Percentiles rank a stretch among this genome's conserved stretches.
Evolutionary conservation across 495 filamentous ascomycete genomes (phyloP).

Genomic region (Tetracladium marchalianum): DNA sequence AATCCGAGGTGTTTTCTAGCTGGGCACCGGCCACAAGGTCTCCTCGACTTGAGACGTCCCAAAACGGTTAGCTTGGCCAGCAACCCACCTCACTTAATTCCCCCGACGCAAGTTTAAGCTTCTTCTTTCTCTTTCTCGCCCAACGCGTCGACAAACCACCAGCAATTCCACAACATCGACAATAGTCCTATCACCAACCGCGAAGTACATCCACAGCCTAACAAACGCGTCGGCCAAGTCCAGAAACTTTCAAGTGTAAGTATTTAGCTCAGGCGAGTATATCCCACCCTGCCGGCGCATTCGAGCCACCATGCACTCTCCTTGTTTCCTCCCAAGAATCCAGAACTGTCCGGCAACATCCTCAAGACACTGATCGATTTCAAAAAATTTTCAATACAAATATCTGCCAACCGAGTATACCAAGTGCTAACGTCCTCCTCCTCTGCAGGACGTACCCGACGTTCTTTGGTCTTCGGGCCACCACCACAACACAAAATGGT

Average conservation of each 20-base stretch:
- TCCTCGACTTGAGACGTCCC: background rate
- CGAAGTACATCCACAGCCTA: constrained; percentile 1
- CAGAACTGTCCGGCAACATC: background rate
- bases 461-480: constrained; percentile 1
- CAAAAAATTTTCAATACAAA: background rate
- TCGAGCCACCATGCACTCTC: constrained; percentile 3
- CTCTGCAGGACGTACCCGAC: constrained; percentile 9
- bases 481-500: constrained; percentile 24
- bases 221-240: constrained; percentile 17
- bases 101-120: constrained; percentile 55
- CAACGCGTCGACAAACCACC: background rate
- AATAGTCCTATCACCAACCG: constrained; percentile 9
- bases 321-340: background rate
- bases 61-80: constrained; percentile 2
- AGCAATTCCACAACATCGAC: constrained; percentile 6
- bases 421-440: constrained; percentile 10
- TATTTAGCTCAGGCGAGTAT: background rate
- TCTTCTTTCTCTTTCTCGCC: constrained; percentile 26
- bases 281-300: constrained; percentile 8
- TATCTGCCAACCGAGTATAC: constrained; percentile 5
- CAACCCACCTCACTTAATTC: constrained; percentile 43
- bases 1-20: background rate
- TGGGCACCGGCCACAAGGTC: background rate
- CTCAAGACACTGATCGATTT: background rate
- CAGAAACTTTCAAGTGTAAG: constrained; percentile 11